These are phyloP conservation scores for Aspergillus versicolor DNA, from an alignment of 2,329 filamentous ascomycete species.

Conservation along the genomic window DNA sequence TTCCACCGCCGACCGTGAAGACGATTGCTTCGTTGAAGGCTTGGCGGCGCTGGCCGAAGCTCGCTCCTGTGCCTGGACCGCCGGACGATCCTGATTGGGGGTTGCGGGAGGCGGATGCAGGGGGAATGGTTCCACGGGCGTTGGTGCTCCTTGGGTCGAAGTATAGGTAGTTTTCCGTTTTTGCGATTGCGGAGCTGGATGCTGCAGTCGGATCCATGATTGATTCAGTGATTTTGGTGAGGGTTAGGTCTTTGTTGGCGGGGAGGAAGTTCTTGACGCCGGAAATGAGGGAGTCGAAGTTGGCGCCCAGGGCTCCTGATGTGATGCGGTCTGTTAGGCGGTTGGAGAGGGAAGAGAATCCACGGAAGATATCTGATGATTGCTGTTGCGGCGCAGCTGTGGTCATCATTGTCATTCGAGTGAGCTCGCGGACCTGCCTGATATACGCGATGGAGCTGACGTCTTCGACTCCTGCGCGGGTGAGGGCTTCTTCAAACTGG, in stretches of 20 bases:
- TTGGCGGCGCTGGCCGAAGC: constrained; percentile 85
- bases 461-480: constrained; percentile 68
- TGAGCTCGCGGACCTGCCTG: constrained; percentile 87
- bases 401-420: constrained; percentile 96
- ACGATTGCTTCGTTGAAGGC: constrained; percentile 88
- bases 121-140: constrained; percentile 86
- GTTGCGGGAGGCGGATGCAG: constrained; percentile 60
- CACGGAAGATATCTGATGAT: constrained; percentile 76
- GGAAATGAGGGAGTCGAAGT: constrained; percentile 91
- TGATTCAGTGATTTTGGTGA: constrained; percentile 97
- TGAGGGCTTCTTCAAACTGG: constrained; percentile 80
- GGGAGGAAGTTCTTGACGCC: constrained; percentile 99
- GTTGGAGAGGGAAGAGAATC: constrained; percentile 87
- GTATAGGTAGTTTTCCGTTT: constrained; percentile 95
- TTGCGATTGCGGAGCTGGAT: constrained; percentile 86
- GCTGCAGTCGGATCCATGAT: constrained; percentile 95
- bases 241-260: constrained; percentile 87
- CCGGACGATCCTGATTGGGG: constrained; percentile 43
- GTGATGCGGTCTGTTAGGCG: constrained; percentile 92
- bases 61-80: constrained; percentile 71
- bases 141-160: constrained; percentile 94
- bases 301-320: constrained; percentile 79
- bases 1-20: constrained; percentile 93
- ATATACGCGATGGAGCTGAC: constrained; percentile 79
- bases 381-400: constrained; percentile 68